Base-by-base conservation (phyloP, 805 yeast genomes). In the Nakazawaea ambrosiae region DNA sequence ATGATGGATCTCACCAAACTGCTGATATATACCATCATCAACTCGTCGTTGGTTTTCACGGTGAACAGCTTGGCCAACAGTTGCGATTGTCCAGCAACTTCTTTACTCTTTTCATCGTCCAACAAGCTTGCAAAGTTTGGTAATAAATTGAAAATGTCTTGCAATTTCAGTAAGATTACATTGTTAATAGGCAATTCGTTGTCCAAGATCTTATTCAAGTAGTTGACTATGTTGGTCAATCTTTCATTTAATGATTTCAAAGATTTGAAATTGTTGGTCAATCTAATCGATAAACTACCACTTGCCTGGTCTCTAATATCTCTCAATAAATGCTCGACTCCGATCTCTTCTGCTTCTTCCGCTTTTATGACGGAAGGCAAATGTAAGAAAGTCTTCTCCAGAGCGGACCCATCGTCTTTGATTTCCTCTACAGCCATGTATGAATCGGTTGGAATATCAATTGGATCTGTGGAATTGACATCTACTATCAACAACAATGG, bases 261-360 rank as follows among this genome's bases (percentile, higher is more conserved):
- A 1, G 96, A 86, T 49, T 83, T 84, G 51, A 92, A 75, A 55
- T 88, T 96, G 54, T 84, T 82, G 12, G 97, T 88, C 38, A 92
- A 78, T 54, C 81, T 78, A 36, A 89, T 75, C 2, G 97, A 81
- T 42, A 92, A 71, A 33, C 81, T 81, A 8, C 98, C 98, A 11
- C 96, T 94, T 8, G 97, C 96, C 50, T 89, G 96, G 55, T 90
- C 97, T 52, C 97, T 77, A 18, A 88, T 87, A 54, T 92, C 98
- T 54, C 97, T 79, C 43, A 92, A 63, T 43, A 92, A 63, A 58
- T 92, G 99, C 60, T 92, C 99, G 11, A 92, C 99, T 45, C 98
- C 99, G 49, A 92, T 92, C 61, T 92, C 99, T 62, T 92, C 99
- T 8, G 98, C 98, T 57, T 92, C 99, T 56, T 92, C 98, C 3